These are phyloP conservation scores for Cordyceps cateniannulata DNA, from an alignment of 2,329 filamentous ascomycete species.

Conservation along the genomic window DNA sequence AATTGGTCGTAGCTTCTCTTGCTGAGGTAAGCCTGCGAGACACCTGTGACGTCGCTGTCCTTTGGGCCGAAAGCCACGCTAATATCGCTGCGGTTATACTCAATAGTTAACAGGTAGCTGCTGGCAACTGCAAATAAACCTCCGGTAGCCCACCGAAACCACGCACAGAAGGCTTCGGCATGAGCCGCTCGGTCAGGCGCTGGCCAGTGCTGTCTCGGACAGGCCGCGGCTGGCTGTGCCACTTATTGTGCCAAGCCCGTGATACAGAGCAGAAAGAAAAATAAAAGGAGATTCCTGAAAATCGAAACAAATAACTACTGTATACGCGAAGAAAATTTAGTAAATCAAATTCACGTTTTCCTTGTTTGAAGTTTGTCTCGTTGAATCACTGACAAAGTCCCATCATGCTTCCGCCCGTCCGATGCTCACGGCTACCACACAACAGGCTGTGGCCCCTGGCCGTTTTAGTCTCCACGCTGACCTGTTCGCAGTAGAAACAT, in stretches of 20 bases:
- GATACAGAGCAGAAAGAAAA: neutral
- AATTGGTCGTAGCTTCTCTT: too few species aligned
- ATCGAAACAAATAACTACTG: too few species aligned
- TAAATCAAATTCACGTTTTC: too few species aligned
- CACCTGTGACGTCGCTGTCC: neutral
- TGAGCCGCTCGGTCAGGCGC: too few species aligned
- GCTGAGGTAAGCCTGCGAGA: neutral
- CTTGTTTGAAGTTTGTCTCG: too few species aligned
- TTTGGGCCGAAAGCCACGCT: neutral
- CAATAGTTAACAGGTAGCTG: neutral
- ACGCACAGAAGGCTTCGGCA: neutral
- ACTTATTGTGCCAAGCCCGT: neutral
- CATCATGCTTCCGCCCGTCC: slow-evolving; percentile 6
- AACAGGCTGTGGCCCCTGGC: neutral
- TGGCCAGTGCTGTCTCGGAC: neutral
- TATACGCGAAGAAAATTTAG: too few species aligned
- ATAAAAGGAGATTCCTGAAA: too few species aligned
- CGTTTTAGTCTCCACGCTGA: neutral
- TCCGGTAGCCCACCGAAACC: neutral
- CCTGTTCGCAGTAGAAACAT: neutral
- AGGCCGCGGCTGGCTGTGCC: neutral
- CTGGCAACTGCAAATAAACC: neutral
- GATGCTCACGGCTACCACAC: neutral
- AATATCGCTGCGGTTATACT: neutral
- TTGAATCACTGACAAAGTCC: too few species aligned